phyloP scores from a whole-genome alignment of 2,329 filamentous ascomycete genomes.

The Passalora sequoiae region DNA sequence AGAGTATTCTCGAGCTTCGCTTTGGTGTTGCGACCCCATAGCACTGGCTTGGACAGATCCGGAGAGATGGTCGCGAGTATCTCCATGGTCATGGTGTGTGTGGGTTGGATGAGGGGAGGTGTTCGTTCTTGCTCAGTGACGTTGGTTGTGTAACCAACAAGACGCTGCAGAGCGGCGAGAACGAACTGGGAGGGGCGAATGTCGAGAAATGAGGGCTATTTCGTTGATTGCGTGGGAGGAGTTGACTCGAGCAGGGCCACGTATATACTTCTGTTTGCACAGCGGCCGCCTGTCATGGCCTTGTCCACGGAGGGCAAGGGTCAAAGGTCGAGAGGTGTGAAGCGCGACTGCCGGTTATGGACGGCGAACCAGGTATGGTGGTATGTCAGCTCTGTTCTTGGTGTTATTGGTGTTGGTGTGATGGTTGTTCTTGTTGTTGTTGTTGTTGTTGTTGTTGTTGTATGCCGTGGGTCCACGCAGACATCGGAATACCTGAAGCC shows the following conservation, averaged over 20 bases:
- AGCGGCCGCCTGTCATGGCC: conserved; percentile 2
- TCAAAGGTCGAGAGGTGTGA: background rate
- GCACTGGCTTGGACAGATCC: conserved; percentile 1
- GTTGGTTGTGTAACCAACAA: background rate
- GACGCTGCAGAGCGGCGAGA: too few species aligned
- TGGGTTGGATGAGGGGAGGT: background rate
- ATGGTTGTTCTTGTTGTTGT: too few species aligned
- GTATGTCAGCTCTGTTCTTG: background rate
- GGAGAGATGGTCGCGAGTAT: conserved; percentile 1
- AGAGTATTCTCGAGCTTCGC: conserved; percentile 6
- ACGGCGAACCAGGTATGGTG: background rate
- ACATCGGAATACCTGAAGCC: background rate
- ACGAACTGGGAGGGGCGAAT: background rate
- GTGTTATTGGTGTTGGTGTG: too few species aligned
- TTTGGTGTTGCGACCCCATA: conserved; percentile 1
- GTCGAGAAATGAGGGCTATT: background rate
- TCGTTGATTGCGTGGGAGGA: background rate
- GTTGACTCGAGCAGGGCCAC: background rate
- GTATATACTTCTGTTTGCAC: background rate
- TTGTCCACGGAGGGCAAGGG: too few species aligned
- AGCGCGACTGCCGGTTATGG: background rate
- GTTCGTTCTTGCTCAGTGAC: background rate
- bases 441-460: too few species aligned
- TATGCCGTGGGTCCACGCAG: background rate
- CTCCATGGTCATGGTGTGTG: background rate